Conservation (phyloP, 2,329 filamentous ascomycete species). For the Colletotrichum gloeosporioides region DNA sequence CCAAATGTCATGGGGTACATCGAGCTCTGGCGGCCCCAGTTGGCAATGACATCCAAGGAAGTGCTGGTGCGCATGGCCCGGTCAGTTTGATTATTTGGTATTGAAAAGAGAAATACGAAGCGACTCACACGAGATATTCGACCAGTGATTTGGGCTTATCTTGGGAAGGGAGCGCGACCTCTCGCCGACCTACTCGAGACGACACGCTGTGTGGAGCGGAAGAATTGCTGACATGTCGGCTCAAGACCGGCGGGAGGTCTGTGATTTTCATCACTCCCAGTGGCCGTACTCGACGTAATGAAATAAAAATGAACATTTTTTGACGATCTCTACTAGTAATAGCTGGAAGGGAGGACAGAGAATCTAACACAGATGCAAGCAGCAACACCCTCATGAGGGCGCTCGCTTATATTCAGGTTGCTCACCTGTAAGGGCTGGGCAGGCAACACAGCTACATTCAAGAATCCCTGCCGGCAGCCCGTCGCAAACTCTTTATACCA, state of each 20-base stretch:
- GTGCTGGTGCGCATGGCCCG: constrained; percentile 54
- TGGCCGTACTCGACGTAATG: not conserved
- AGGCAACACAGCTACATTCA: not conserved
- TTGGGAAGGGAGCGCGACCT: not conserved
- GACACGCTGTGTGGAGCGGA: not conserved
- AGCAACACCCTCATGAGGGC: not conserved
- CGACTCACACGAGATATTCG: not conserved
- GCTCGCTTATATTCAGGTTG: not conserved
- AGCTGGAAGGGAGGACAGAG: too few relatives aligned
- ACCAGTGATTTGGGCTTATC: not conserved
- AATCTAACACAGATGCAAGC: too few relatives aligned
- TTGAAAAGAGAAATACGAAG: not conserved
- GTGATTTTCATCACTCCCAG: not conserved
- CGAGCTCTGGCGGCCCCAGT: constrained; percentile 85
- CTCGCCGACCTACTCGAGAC: not conserved
- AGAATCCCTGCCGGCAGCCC: not conserved
- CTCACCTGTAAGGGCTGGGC: not conserved
- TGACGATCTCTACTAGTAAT: too few relatives aligned
- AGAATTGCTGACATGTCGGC: not conserved
- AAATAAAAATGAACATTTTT: not conserved
- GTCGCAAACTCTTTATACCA: not conserved
- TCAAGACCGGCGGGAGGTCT: not conserved
- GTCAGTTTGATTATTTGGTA: not conserved
- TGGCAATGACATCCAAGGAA: constrained; percentile 78
- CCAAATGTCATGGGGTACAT: constrained; percentile 91